phyloP scores from a whole-genome alignment of 208 protist species.

The Acanthamoeba castellanii region DNA sequence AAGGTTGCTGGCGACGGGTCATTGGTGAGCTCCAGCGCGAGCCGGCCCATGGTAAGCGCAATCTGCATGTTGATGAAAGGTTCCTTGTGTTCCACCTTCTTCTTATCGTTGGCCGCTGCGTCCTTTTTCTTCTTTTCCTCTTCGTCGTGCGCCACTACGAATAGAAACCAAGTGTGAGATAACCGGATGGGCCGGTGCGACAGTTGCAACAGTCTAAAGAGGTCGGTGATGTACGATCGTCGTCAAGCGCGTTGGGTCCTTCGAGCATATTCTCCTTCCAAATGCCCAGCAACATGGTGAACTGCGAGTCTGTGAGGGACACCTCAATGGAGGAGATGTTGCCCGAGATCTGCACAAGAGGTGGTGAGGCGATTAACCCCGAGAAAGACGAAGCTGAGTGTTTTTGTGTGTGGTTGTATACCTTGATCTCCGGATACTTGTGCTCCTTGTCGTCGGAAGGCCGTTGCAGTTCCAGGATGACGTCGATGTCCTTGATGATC shows the following conservation, averaged over 20 bases:
- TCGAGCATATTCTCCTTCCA: conserved; percentile 71
- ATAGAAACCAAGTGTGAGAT: background rate
- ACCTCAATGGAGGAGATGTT: conserved; percentile 41
- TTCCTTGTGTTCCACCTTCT: conserved; percentile 20
- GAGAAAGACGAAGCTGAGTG: background rate
- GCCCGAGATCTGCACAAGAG: conserved; percentile 40
- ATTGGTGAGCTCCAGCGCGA: conserved; percentile 63
- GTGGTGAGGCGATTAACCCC: background rate
- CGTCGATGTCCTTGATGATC: conserved; percentile 68
- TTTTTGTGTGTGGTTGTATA: background rate
- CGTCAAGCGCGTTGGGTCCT: conserved; percentile 28
- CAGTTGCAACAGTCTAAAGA: background rate
- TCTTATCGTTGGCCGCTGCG: background rate
- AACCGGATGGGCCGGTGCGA: background rate
- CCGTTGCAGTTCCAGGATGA: conserved; percentile 56
- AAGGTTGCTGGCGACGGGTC: conserved; percentile 1
- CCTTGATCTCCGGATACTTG: conserved; percentile 45
- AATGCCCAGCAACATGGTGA: conserved; percentile 68
- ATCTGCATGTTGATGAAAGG: conserved; percentile 54
- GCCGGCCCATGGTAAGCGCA: conserved; percentile 10
- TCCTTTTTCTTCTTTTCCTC: conserved; percentile 29
- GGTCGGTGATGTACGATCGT: background rate
- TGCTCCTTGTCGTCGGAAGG: conserved; percentile 13
- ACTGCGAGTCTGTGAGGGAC: conserved; percentile 38
- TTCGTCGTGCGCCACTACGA: conserved; percentile 18